These are phyloP conservation scores for Aspergillus latus DNA, from an alignment of 2,329 filamentous ascomycete genomes.

Conservation along the genomic window DNA sequence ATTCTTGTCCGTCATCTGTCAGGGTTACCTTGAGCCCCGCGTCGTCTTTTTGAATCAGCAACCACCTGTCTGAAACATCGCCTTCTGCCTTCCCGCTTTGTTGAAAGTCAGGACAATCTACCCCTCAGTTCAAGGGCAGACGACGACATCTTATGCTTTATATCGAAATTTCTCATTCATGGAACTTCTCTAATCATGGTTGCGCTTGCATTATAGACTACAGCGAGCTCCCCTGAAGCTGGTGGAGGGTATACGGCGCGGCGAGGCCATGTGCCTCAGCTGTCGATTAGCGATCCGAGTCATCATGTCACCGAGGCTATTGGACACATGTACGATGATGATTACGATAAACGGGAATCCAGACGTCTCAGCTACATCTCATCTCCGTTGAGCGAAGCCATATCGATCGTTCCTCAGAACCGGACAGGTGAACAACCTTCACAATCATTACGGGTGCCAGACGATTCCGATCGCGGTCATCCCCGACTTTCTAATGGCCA, in stretches of 20 bases:
- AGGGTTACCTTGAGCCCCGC: neutral
- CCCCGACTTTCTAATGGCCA: slow-evolving; percentile 35
- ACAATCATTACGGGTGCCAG: slow-evolving; percentile 29
- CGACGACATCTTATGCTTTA: neutral
- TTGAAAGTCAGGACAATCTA: neutral
- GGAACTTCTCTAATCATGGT: slow-evolving; percentile 11
- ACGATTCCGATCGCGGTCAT: slow-evolving; percentile 37
- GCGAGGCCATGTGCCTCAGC: slow-evolving; percentile 59
- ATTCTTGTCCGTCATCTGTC: slow-evolving; percentile 5
- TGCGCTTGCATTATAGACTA: slow-evolving; percentile 36
- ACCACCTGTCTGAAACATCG: neutral
- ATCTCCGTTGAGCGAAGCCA: slow-evolving; percentile 47
- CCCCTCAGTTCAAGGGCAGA: slow-evolving; percentile 10
- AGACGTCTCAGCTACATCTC: slow-evolving; percentile 75
- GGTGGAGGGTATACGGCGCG: slow-evolving; percentile 52
- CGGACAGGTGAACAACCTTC: slow-evolving; percentile 28
- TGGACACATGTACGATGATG: slow-evolving; percentile 82
- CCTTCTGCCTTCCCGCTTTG: neutral
- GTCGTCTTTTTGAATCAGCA: neutral
- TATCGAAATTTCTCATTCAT: neutral
- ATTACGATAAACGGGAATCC: slow-evolving; percentile 60
- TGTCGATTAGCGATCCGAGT: slow-evolving; percentile 79
- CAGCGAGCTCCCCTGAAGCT: slow-evolving; percentile 42
- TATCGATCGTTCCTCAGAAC: slow-evolving; percentile 40
- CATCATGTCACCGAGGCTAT: slow-evolving; percentile 96